phyloP scores from a whole-genome alignment of 2,329 filamentous ascomycete genomes.

The Cladobotryum protrusum region DNA sequence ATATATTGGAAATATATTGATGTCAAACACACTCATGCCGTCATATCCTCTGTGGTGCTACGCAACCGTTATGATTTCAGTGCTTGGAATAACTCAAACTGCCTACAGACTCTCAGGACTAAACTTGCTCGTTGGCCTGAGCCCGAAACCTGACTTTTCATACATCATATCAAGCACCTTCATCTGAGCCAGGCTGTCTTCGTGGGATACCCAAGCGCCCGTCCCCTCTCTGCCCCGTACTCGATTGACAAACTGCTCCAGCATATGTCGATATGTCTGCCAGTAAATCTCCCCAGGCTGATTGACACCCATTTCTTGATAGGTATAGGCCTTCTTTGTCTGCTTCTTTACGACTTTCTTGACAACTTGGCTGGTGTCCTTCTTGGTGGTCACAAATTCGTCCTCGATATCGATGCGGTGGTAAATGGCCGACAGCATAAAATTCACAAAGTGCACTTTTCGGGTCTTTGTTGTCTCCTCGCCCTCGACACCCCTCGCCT shows the following conservation, averaged over 20 bases:
- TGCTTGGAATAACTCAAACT: no score
- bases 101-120: background rate
- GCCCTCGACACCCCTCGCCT: slow-evolving; percentile 7
- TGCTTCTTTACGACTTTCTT: slow-evolving; percentile 18
- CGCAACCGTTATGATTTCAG: no score
- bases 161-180: slow-evolving; percentile 42
- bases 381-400: background rate
- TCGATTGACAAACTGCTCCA: slow-evolving; percentile 44
- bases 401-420: slow-evolving; percentile 34
- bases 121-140: slow-evolving; percentile 11
- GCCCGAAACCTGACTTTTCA: slow-evolving; percentile 25
- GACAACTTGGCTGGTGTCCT: background rate
- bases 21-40: no score
- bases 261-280: slow-evolving; percentile 39
- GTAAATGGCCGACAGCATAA: slow-evolving; percentile 13
- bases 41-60: no score
- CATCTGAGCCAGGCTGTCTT: slow-evolving; percentile 40
- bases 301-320: slow-evolving; percentile 24
- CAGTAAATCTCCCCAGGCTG: slow-evolving; percentile 31
- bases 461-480: background rate
- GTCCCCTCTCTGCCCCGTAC: slow-evolving; percentile 28
- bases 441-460: background rate
- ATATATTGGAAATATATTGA: no score
- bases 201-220: slow-evolving; percentile 32
- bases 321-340: slow-evolving; percentile 30